Conservation (phyloP, 1,284 basidiomycete species). For the Trametes polyzona region DNA sequence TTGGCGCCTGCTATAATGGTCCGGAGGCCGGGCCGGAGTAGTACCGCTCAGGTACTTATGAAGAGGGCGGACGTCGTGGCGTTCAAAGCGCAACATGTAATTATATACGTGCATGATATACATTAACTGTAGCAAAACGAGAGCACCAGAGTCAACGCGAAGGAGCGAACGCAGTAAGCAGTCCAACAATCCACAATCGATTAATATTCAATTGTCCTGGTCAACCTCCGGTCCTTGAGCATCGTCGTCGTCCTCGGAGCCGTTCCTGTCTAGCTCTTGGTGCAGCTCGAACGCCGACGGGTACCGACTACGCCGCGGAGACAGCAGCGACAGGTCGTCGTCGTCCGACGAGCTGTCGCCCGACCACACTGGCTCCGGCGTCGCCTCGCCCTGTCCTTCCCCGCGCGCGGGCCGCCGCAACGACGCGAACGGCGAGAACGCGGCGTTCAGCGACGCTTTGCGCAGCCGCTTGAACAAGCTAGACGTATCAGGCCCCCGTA, state of each 20-base stretch:
- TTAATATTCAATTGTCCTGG: conserved; percentile 9
- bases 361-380: conserved; percentile 50
- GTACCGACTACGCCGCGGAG: conserved; percentile 28
- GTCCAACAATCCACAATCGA: background rate
- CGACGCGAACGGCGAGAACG: conserved; percentile 51
- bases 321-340: conserved; percentile 46
- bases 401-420: conserved; percentile 27
- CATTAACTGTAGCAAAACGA: background rate
- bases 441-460: conserved; percentile 52
- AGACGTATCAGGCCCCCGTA: conserved; percentile 4
- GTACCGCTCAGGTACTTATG: background rate
- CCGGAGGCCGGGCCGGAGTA: no score
- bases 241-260: no score
- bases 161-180: background rate
- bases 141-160: background rate
- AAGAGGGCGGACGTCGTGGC: background rate
- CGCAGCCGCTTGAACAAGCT: conserved; percentile 42
- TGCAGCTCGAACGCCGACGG: conserved; percentile 30
- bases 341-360: conserved; percentile 71
- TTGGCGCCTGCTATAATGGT: background rate
- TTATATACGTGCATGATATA: background rate
- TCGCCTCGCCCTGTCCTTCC: conserved; percentile 35
- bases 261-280: conserved; percentile 25
- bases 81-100: background rate
- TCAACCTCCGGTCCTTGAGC: conserved; percentile 11